These are phyloP conservation scores for Musa troglodytarum DNA, from an alignment of 176 grass and related monocot species.

Conservation along the genomic window DNA sequence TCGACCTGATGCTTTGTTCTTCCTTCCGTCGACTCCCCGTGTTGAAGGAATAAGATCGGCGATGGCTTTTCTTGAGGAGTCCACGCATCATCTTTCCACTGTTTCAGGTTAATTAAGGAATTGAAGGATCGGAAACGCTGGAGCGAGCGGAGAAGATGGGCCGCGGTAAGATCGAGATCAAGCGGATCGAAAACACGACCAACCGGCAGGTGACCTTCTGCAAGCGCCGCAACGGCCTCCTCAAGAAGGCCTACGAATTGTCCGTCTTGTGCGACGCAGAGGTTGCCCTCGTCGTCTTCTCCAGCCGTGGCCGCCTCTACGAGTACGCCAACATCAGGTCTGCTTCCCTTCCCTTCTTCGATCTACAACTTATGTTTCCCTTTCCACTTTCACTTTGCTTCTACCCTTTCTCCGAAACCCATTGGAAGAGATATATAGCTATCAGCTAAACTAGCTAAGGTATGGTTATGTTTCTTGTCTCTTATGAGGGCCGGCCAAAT, in stretches of 20 bases:
- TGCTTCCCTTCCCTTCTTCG: neutral
- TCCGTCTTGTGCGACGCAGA: constrained; percentile 62
- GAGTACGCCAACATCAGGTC: constrained; percentile 96
- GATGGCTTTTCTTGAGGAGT: no score
- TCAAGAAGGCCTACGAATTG: constrained; percentile 76
- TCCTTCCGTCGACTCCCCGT: neutral
- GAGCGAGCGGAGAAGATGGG: constrained; percentile 32
- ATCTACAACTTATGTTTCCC: constrained; percentile 32
- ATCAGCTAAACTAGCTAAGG: neutral
- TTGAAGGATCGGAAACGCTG: constrained; percentile 2
- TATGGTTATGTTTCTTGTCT: neutral
- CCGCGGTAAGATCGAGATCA: constrained; percentile 68
- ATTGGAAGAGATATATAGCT: neutral
- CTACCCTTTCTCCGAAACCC: neutral
- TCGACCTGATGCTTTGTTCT: neutral
- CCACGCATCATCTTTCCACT: no score
- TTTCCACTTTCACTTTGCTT: neutral
- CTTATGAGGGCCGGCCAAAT: neutral
- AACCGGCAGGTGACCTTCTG: constrained; percentile 81
- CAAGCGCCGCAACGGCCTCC: constrained; percentile 70
- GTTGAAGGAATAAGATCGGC: no score
- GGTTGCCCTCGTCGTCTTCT: constrained; percentile 75
- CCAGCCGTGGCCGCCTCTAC: constrained; percentile 82
- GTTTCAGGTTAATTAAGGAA: neutral
- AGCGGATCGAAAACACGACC: constrained; percentile 66